Percentiles rank a stretch among this genome's conserved stretches.
Conservation (phyloP, 164 flowering plant genomes). For the Malania oleifera region DNA sequence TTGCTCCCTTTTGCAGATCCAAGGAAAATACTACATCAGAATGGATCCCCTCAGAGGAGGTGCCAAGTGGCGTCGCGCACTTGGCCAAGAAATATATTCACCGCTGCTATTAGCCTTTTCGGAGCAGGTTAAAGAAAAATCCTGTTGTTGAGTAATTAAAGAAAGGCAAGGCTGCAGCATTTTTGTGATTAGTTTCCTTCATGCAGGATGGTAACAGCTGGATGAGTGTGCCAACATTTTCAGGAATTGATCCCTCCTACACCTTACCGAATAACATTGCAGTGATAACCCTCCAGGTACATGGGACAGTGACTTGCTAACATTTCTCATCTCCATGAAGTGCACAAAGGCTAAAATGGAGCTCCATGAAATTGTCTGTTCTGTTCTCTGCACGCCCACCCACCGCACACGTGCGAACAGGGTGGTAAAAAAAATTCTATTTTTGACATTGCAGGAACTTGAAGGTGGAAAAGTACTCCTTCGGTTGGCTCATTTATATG, state of each 20-base stretch:
- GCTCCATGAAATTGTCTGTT: too few relatives aligned
- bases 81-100: slow-evolving; percentile 5
- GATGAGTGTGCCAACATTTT: slow-evolving; percentile 27
- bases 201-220: slow-evolving; percentile 35
- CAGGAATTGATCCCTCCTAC: slow-evolving; percentile 35
- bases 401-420: too few relatives aligned
- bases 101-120: slow-evolving; percentile 5
- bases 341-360: too few relatives aligned
- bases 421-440: too few relatives aligned
- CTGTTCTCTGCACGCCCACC: too few relatives aligned
- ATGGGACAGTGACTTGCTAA: too few relatives aligned
- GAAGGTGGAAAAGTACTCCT: slow-evolving; percentile 76
- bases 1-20: not conserved
- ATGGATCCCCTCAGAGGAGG: not conserved
- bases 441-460: slow-evolving; percentile 76
- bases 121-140: slow-evolving; percentile 6
- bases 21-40: not conserved
- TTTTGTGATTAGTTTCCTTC: too few relatives aligned
- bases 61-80: slow-evolving; percentile 2
- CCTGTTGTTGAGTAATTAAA: too few relatives aligned
- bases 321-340: too few relatives aligned
- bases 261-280: slow-evolving; percentile 44
- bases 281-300: slow-evolving; percentile 42
- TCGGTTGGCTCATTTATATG: slow-evolving; percentile 87
- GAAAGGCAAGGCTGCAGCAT: too few relatives aligned